Conservation (phyloP, 331 rosid species). For the Spiraea crenata region DNA sequence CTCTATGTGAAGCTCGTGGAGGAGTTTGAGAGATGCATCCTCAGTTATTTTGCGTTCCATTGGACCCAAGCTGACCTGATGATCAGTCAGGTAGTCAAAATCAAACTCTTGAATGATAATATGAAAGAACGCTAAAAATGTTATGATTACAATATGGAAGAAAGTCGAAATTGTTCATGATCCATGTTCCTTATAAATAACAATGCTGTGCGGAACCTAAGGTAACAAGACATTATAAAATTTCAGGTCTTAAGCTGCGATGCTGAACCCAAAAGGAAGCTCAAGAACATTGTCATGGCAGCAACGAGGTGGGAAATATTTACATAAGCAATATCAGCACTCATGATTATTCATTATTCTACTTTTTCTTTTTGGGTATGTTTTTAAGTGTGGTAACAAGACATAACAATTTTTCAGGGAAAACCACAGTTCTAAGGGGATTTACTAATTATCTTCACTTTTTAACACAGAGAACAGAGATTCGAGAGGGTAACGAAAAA, state of each 20-base stretch:
- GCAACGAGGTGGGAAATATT: constrained; percentile 73
- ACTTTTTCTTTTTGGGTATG: too few species aligned
- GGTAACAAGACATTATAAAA: neutral
- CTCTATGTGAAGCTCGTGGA: constrained; percentile 92
- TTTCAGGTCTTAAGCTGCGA: constrained; percentile 79
- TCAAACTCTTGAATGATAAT: neutral
- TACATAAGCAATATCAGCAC: neutral
- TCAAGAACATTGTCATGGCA: constrained; percentile 77
- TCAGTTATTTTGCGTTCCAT: constrained; percentile 89
- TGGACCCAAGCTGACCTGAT: constrained; percentile 69
- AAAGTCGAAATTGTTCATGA: neutral
- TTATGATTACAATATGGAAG: too few species aligned
- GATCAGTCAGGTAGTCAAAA: constrained; percentile 57
- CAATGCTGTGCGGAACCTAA: neutral
- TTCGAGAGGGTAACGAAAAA: constrained; percentile 86
- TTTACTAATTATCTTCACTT: neutral
- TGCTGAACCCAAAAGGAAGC: constrained; percentile 69
- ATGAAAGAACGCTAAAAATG: neutral
- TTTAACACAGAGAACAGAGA: constrained; percentile 71
- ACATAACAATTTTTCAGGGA: neutral
- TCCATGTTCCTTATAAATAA: neutral
- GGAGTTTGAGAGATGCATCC: constrained; percentile 95
- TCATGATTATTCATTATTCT: too few species aligned
- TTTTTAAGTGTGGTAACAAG: too few species aligned
- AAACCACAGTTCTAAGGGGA: neutral